Evolutionary conservation across 2,329 filamentous ascomycete genomes (phyloP).

Genomic region (Aspergillus quadrilineatus): DNA sequence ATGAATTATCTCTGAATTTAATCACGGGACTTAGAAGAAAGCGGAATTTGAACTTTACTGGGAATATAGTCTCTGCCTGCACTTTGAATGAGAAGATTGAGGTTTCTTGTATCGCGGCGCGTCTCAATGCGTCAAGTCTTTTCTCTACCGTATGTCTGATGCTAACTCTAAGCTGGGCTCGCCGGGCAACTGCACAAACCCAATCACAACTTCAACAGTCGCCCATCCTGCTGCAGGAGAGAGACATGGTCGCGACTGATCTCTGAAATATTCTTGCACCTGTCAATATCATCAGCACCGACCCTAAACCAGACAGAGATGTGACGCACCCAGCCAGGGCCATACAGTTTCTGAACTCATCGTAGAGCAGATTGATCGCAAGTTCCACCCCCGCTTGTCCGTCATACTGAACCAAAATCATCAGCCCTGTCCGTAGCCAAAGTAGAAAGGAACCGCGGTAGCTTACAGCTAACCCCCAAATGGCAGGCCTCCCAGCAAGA

Average conservation of each 20-base stretch:
- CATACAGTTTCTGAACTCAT: not conserved
- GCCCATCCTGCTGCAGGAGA: not conserved
- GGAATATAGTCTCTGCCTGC: no score
- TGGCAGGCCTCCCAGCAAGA: not conserved
- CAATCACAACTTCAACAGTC: not conserved
- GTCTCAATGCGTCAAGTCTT: no score
- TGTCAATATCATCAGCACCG: not conserved
- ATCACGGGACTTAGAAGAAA: no score
- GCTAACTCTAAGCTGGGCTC: no score
- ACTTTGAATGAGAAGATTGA: no score
- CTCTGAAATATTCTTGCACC: not conserved
- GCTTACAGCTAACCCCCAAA: not conserved
- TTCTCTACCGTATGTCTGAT: no score
- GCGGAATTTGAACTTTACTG: no score
- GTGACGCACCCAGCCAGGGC: not conserved
- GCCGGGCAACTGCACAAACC: no score
- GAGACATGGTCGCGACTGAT: not conserved
- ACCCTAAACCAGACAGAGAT: no score
- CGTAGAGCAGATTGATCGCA: not conserved
- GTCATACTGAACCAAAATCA: not conserved
- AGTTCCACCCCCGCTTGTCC: not conserved
- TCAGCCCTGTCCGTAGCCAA: not conserved
- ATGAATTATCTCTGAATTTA: no score
- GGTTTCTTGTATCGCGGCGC: no score
- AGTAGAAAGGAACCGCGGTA: not conserved